Percentiles rank a stretch among this genome's conserved stretches.
Conservation (phyloP, 192 early-diverging fungal genomes). For the Funneliformis mosseae region DNA sequence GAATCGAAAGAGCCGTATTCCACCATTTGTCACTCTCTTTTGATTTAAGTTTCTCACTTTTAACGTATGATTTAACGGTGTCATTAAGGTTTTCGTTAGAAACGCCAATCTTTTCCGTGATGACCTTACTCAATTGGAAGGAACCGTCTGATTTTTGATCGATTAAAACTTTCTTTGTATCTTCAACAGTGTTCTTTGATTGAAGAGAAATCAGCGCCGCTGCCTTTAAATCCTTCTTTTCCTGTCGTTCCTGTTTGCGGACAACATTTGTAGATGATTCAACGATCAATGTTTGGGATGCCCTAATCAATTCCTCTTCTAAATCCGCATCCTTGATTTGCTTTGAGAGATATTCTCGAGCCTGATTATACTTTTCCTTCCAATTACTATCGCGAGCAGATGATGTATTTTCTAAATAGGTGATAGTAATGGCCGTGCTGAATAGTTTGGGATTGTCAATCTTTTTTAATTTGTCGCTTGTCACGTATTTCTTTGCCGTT, state of each 20-base stretch:
- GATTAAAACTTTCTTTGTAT: not conserved
- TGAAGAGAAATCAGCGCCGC: not conserved
- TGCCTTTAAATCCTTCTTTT: too few relatives aligned
- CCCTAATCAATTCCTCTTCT: slow-evolving; percentile 5
- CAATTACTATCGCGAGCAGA: not conserved
- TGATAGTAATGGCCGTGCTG: not conserved
- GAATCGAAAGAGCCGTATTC: too few relatives aligned
- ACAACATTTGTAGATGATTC: not conserved
- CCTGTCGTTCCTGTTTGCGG: not conserved
- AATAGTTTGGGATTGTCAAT: not conserved
- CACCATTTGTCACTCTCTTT: too few relatives aligned
- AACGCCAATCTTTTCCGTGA: too few relatives aligned
- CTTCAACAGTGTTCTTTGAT: not conserved
- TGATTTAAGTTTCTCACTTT: too few relatives aligned
- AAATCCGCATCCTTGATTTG: not conserved
- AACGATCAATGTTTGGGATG: not conserved
- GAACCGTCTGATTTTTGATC: not conserved
- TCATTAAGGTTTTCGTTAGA: too few relatives aligned
- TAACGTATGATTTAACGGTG: too few relatives aligned
- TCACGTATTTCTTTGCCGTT: not conserved
- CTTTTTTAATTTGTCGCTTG: not conserved
- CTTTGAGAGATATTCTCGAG: too few relatives aligned
- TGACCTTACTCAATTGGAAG: not conserved
- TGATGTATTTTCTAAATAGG: not conserved
- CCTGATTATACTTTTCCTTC: not conserved